Base-by-base conservation (phyloP, 2,329 filamentous ascomycete species). In the Aschersonia sp. region DNA sequence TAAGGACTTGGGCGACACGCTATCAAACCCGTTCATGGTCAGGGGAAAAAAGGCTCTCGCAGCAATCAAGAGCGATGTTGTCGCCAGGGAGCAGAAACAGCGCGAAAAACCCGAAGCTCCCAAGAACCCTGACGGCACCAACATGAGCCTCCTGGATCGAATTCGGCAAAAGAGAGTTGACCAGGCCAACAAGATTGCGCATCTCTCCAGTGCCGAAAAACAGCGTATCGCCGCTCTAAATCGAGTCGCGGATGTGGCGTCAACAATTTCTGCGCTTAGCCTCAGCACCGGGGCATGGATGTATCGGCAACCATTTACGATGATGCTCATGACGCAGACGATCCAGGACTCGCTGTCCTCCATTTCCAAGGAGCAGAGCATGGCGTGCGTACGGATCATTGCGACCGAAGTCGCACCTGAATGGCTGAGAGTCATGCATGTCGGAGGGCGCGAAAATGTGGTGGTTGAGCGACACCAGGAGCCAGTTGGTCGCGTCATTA, bases 71-170 rank as follows among this genome's bases (percentile, higher is more conserved):
- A 71, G 73, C 45, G 77, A 71, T 50, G 71, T 83, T n/a, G 67
- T 62, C 2, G 58, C 67, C 39, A 75, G 72, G 59, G 72, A 76
- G 58, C 65, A 73, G 53, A 69, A 64, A 50, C 55, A 59, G 46
- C 62, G 42, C 14, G 42, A 41, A 2, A 4, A 12, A 12, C 53
- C 61, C 0, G 54, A 37, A 37, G 8, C 8, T 37, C 8, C 35
- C 35, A 37, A 37, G 39, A 73, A 71, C 50, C 51, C 66, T 1
- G 68, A 70, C 45, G 70, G 66, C 42, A 62, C 64, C 43, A 71
- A 80, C 65, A 79, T 83, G 67, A 78, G 77, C 47, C 76, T 94
- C 30, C 71, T 92, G 49, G 84, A 89, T 61, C 81, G 84, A 45
- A 76, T 94, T 52, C 81, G 83, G 52, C 71, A 74, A 47, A 90